Base-by-base conservation (phyloP, 192 early-diverging fungal species). In the Backusella morwellensis region DNA sequence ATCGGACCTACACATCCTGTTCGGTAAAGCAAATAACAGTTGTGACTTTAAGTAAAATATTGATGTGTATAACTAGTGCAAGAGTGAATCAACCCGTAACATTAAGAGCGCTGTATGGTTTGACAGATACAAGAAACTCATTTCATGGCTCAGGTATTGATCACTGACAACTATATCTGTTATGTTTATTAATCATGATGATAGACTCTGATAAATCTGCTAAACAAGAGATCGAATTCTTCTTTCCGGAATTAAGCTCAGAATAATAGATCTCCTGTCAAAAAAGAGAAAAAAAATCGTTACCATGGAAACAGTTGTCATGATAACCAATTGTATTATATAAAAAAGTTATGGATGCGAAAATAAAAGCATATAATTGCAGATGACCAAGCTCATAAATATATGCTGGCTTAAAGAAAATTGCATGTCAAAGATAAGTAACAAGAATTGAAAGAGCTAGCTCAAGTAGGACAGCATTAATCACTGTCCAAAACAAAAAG, bases 91-190 rank as follows among this genome's bases (percentile, higher is more conserved):
- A 85, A 5, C 89, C 88, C 29, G 26, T 77, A 35, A 88, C 88
- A 9, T 75, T 92, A 19, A 81, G 92, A 23, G 86, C 92, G 9
- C 73, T 86, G 3, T 93, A 87, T 77, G 93, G 92, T 1, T 73
- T 94, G 77, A 93, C 91, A 0, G 93, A 94, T 74, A 93, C 93
- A 2, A 67, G 92, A 29, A 93, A 93, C 74, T 92, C 91, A 1
- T 92, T 92, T 50, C 93, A 94, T 77, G 93, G 93, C 0, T 92
- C 91, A 54, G 89, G 89, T 90, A 87, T 66, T 52, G 66, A 17
- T 35, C 38, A 40, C 38, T 6, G 6, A 40, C n/a, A 32, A 14
- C 40, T 6, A 4, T 69, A 9, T 75, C 32, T 38, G 8, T 75
- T 75, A 7, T 63, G n/a, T 1, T 21, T 42, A 32, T 15, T n/a